Conservation (phyloP, 2,329 filamentous ascomycete genomes). For the Aureobasidium sp. region DNA sequence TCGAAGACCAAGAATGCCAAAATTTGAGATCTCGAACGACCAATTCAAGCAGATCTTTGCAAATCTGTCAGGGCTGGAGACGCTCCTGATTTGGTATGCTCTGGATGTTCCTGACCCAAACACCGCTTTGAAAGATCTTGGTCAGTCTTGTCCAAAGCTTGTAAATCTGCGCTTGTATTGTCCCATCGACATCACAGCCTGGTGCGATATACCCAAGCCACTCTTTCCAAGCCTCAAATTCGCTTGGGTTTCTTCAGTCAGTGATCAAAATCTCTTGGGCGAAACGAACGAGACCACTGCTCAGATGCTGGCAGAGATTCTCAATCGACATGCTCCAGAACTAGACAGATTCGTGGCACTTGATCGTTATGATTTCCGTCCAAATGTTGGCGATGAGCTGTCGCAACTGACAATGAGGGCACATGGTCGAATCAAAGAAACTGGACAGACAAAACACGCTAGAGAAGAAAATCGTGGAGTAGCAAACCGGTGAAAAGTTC, state of each 20-base stretch:
- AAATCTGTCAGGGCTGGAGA: not conserved
- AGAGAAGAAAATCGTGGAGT: not conserved
- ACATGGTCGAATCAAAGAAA: not conserved
- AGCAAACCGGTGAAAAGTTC: too few species aligned
- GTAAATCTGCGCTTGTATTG: not conserved
- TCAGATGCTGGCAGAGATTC: not conserved
- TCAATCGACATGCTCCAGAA: not conserved
- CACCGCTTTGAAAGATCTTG: not conserved
- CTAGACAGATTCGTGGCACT: not conserved
- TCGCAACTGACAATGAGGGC: not conserved
- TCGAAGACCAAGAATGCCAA: not conserved
- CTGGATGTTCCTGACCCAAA: not conserved
- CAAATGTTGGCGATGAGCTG: not conserved
- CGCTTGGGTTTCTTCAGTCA: not conserved
- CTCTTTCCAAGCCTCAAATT: not conserved
- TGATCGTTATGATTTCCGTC: not conserved
- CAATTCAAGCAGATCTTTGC: not conserved
- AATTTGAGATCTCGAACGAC: not conserved
- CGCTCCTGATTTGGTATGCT: not conserved
- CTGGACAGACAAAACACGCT: not conserved
- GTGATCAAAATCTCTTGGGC: not conserved
- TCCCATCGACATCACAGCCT: not conserved
- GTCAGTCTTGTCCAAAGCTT: not conserved
- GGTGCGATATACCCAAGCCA: not conserved
- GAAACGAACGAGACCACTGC: not conserved